Conservation (phyloP, 208 protist genomes). For the Angomonas deanei region DNA sequence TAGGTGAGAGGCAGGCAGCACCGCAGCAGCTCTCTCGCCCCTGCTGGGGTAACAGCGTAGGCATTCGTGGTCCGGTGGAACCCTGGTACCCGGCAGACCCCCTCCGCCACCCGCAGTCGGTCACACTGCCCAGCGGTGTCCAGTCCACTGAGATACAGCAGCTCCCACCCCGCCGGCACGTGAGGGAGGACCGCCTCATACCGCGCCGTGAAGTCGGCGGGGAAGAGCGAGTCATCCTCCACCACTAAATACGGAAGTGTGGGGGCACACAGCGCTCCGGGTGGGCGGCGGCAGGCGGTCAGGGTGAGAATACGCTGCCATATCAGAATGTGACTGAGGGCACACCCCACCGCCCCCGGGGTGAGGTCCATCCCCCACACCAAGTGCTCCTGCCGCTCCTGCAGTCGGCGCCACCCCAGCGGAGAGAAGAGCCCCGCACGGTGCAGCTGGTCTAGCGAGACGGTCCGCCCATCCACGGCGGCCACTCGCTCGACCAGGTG, state of each 20-base stretch:
- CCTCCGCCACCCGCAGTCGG: conserved; percentile 17
- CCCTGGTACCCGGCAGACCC: conserved; percentile 64
- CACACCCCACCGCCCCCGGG: conserved; percentile 71
- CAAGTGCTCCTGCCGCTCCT: conserved; percentile 20
- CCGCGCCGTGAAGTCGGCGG: conserved; percentile 24
- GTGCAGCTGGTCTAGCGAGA: conserved; percentile 21
- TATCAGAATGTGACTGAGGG: conserved; percentile 62
- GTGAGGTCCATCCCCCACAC: conserved; percentile 89
- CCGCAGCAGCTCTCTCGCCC: conserved; percentile 49
- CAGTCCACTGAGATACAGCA: conserved; percentile 81
- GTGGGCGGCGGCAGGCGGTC: not conserved
- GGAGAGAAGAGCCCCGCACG: conserved; percentile 48
- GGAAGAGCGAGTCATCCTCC: conserved; percentile 57
- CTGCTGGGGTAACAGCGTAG: conserved; percentile 61
- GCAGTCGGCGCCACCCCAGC: conserved; percentile 45
- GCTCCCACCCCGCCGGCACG: conserved; percentile 67
- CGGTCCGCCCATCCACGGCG: conserved; percentile 43
- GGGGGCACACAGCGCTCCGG: not conserved
- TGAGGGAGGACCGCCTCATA: conserved; percentile 16
- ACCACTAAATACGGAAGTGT: conserved; percentile 27
- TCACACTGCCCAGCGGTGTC: conserved; percentile 59
- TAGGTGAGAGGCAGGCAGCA: conserved; percentile 68
- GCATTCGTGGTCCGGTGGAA: conserved; percentile 84
- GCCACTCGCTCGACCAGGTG: conserved; percentile 31
- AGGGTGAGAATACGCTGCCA: conserved; percentile 59